phyloP scores from a whole-genome alignment of 2,329 filamentous ascomycete species.

The Mollisia scopiformis region DNA sequence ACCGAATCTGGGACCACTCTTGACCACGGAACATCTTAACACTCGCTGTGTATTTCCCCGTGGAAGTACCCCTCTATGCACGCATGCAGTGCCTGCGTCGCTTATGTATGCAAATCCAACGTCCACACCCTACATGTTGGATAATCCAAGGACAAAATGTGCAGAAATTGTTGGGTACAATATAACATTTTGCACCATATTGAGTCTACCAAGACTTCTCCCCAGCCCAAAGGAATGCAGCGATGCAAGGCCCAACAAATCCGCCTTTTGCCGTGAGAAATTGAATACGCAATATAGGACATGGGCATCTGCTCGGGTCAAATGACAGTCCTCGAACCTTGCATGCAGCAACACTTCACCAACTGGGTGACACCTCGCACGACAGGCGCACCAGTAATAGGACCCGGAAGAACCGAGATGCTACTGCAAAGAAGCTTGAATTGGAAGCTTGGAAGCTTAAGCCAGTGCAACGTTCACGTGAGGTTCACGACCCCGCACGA shows the following conservation, averaged over 20 bases:
- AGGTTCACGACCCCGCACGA: conserved; percentile 16
- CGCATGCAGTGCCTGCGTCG: neutral
- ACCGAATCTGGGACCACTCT: neutral
- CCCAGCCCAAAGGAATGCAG: too few relatives aligned
- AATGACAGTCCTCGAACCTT: conserved; percentile 4
- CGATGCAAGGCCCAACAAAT: neutral
- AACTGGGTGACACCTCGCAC: neutral
- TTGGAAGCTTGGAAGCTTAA: neutral
- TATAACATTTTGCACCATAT: too few relatives aligned
- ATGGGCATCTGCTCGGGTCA: conserved; percentile 11
- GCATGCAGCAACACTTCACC: neutral
- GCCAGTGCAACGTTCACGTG: neutral
- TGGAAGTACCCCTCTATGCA: neutral
- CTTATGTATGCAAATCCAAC: neutral
- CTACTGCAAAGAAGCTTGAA: conserved; percentile 16
- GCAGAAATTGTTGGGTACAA: too few relatives aligned
- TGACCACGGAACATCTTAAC: neutral
- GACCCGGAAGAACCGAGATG: conserved; percentile 14
- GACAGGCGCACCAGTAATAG: conserved; percentile 20
- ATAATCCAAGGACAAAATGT: too few relatives aligned
- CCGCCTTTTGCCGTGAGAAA: neutral
- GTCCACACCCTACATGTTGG: too few relatives aligned
- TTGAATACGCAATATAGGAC: neutral
- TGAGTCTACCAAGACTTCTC: too few relatives aligned
- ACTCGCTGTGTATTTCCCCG: too few relatives aligned